Conservation (phyloP, 345 rosid species). For the Eucalyptus pumila region DNA sequence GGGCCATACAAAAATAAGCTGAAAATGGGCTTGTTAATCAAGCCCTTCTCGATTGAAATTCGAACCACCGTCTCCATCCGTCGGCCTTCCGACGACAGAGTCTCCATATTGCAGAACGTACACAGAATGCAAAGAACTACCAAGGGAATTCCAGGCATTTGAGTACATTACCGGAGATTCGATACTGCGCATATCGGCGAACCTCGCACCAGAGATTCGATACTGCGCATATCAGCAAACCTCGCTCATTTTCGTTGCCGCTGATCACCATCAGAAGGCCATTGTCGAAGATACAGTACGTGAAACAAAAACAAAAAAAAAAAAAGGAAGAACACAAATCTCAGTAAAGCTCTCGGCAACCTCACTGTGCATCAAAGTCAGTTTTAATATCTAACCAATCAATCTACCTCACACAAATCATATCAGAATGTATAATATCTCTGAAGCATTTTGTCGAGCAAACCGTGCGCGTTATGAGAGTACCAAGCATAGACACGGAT, state of each 20-base stretch:
- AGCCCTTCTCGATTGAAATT: not conserved
- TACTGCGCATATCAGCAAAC: not conserved
- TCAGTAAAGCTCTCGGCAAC: not conserved
- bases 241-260: not conserved
- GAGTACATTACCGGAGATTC: not conserved
- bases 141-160: not conserved
- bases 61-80: not conserved
- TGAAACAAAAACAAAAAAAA: no score
- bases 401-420: accelerated
- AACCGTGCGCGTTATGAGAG: not conserved
- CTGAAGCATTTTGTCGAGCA: not conserved
- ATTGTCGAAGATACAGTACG: accelerated
- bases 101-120: not conserved
- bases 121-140: not conserved
- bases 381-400: not conserved
- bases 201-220: no score
- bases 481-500: not conserved
- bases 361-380: not conserved
- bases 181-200: no score
- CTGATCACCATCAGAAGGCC: not conserved
- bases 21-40: not conserved
- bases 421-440: not conserved
- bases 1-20: not conserved
- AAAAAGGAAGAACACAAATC: not conserved
- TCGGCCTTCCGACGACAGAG: not conserved